These are phyloP conservation scores for Actinomortierella wolfii DNA, from an alignment of 371 early-diverging fungal species.

Conservation along the genomic window DNA sequence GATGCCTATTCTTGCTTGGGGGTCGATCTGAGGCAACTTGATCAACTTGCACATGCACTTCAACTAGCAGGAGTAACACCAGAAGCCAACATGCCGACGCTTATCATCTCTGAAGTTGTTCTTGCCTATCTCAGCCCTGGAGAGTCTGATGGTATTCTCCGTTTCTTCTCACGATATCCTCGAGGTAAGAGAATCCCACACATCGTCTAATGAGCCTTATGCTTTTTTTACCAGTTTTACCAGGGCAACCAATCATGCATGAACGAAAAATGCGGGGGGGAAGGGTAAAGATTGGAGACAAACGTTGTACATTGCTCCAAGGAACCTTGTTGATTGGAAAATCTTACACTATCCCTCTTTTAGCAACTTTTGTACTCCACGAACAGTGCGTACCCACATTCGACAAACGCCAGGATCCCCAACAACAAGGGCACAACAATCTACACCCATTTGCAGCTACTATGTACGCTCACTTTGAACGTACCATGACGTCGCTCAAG, in stretches of 20 bases:
- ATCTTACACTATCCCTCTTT: background rate
- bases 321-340: too few relatives aligned
- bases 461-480: constrained; percentile 38
- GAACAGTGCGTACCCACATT: constrained; percentile 42
- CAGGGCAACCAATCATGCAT: too few relatives aligned
- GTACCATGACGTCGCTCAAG: constrained; percentile 44
- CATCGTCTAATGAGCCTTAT: too few relatives aligned
- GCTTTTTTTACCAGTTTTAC: too few relatives aligned
- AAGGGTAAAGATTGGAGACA: too few relatives aligned
- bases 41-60: constrained; percentile 11
- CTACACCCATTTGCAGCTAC: constrained; percentile 37
- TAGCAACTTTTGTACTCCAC: constrained; percentile 39
- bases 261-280: too few relatives aligned
- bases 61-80: constrained; percentile 19
- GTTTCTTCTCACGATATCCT: constrained; percentile 32
- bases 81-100: constrained; percentile 21
- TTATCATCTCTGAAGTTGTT: constrained; percentile 40
- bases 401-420: constrained; percentile 12
- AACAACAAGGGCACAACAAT: constrained; percentile 15
- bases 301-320: too few relatives aligned
- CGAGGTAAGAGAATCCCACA: too few relatives aligned
- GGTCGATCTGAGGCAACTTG: constrained; percentile 30
- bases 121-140: constrained; percentile 34
- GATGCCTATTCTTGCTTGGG: constrained; percentile 39
- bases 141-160: constrained; percentile 33